Base-by-base conservation (phyloP, 768 basidiomycete species). In the Podaxis mareebaensis region DNA sequence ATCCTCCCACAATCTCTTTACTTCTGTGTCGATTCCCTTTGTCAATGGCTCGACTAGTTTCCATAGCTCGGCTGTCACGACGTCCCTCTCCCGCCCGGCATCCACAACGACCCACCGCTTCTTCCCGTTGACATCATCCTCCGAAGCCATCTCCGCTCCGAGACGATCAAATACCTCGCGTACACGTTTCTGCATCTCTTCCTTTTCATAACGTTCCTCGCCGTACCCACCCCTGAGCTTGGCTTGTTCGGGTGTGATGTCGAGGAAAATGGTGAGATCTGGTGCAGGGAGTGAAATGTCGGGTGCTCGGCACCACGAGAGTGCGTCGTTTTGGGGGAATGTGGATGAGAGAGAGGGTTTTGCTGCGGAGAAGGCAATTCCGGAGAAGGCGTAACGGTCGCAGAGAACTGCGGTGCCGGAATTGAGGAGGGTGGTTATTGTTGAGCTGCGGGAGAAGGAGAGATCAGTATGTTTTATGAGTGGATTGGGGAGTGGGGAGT, bases 381-480 rank as follows among this genome's bases (percentile, higher is more conserved):
- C 96, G 2, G 96, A 99, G 76, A 98, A 99, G 1, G 95, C 93
- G 73, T 99, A 99, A 48, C 97, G 84, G 73, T 99, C 96, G 70
- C 92, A 94, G 51, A 99, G 76, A 70, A 99, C 79, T 0, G 85
- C 84, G 3, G 86, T 90, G 0, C 95, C 94, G 0, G 78, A 70
- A 0, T 73, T 73, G 2, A 97, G 80, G 24, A 85, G 76, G 4
- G 75, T 69, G 61, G 85, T 78, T 56, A 98, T 94, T 0, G 79
- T 79, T 2, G 87, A 74, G 26, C 92, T 90, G 58, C 28, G 3
- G 8, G 22, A 22, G 8, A n/a, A n/a, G 20, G 20, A 28, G 57
- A 44, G 51, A 28, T 26, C 17, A 61, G 53, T 11, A 13, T 53
- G n/a, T 12, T 28, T 33, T 57, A 22, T 30, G 39, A 22, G 28